Conservation (phyloP, 208 protist species). For the Plasmodiophora brassicae region DNA sequence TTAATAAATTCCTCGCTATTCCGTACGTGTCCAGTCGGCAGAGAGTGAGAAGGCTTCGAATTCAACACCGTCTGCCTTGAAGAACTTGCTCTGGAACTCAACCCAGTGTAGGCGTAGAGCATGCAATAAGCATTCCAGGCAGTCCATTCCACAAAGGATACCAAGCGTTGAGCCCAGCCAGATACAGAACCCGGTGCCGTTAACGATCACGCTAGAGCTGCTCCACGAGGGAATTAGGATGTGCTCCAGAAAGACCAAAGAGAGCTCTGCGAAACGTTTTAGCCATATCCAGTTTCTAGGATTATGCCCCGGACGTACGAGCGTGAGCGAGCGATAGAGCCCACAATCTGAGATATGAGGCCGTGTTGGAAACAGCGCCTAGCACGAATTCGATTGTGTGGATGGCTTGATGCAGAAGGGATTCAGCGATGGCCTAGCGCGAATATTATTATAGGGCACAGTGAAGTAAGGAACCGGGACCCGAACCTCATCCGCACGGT, state of each 20-base stretch:
- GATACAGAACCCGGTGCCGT: slow-evolving; percentile 80
- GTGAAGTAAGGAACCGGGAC: too few relatives aligned
- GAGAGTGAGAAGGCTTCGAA: too few relatives aligned
- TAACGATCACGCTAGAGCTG: slow-evolving; percentile 50
- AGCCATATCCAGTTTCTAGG: slow-evolving; percentile 17
- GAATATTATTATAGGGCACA: too few relatives aligned
- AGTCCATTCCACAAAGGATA: slow-evolving; percentile 96
- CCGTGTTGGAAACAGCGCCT: slow-evolving; percentile 97
- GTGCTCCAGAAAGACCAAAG: background rate
- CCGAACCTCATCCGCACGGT: too few relatives aligned
- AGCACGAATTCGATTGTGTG: slow-evolving; percentile 99
- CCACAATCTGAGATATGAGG: slow-evolving; percentile 99
- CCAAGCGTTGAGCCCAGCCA: slow-evolving; percentile 88
- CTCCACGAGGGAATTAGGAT: background rate
- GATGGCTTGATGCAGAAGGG: slow-evolving; percentile 74
- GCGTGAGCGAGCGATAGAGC: slow-evolving; percentile 98
- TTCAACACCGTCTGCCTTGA: background rate
- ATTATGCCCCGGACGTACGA: background rate
- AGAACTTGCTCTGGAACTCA: slow-evolving; percentile 61
- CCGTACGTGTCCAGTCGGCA: too few relatives aligned
- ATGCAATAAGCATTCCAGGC: slow-evolving; percentile 96
- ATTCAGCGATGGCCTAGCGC: too few relatives aligned
- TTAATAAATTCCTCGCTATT: too few relatives aligned
- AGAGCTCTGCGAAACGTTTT: slow-evolving; percentile 37
- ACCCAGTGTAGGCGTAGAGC: slow-evolving; percentile 85